Evolutionary conservation across 768 basidiomycete species (phyloP), one percentile per base, ranked within the genome.

Genomic region (Cystofilobasidium capitatum): DNA sequence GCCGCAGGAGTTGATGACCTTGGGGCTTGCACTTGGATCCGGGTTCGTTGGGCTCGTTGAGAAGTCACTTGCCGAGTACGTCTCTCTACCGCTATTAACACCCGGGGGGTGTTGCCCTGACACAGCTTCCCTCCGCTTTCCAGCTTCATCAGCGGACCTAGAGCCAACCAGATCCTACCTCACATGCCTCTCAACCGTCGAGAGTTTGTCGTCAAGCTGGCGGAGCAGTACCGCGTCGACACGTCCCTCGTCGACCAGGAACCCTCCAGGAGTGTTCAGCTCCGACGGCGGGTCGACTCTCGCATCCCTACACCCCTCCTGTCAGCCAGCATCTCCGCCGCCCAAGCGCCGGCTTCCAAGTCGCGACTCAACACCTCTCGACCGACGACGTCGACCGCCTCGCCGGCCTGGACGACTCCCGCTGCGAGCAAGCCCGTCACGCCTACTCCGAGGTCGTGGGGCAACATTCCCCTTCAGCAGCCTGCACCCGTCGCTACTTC

Each of bases 181-280:
- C 62, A 64, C 62, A 64, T 63, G 62, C 68, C 62, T 31, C 55
- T 55, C 36, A 45, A 44, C 29, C 57, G 68, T n/a, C 62, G 68
- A 49, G 68, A 69, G 37, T 64, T 69, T 17, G 62, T 63, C 44
- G 58, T 71, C 31, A 71, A 88, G 84, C 82, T 96, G 26, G 88
- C 90, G 0, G 79, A 82, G 9, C 78, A 86, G 6, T 98, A 94
- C 74, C 82, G 89, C 24, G 84, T 97, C 75, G 87, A 89, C 69
- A 85, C 87, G 0, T 84, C 88, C 71, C 84, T 91, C 80, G 84
- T 99, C 24, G 94, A 97, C 75, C 88, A 88, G 72, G 94, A 96
- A 72, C 94, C 94, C 0, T 82, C 88, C 73, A 81, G 89, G 29
- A 22, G 17, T 71, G 87, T 94, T 1, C 87, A 90, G 74, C 83